Percentiles rank a stretch among this genome's conserved stretches.
These are phyloP conservation scores for Lodderomyces beijingensis DNA, from an alignment of 1,139 yeast species.

Conservation along the genomic window DNA sequence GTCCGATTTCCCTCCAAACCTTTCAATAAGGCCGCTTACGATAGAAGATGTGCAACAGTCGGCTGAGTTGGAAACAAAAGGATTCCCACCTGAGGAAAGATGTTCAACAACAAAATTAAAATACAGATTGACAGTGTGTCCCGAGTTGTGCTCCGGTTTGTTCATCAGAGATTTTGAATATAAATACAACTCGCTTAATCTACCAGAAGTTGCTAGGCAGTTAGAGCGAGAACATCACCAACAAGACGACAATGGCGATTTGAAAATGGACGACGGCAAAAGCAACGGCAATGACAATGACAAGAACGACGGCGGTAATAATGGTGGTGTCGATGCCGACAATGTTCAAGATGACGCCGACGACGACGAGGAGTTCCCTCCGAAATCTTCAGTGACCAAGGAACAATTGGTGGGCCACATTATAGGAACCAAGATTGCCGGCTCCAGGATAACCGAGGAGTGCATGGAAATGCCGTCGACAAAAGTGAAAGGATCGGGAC, in stretches of 20 bases:
- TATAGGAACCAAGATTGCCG: constrained; percentile 69
- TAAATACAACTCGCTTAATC: constrained; percentile 41
- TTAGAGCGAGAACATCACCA: constrained; percentile 24
- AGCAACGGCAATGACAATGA: constrained; percentile 9
- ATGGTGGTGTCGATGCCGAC: constrained; percentile 10
- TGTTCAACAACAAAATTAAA: constrained; percentile 58
- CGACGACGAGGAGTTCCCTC: constrained; percentile 40
- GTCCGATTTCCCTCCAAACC: constrained; percentile 49
- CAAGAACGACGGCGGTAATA: constrained; percentile 24
- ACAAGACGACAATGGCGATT: constrained; percentile 11
- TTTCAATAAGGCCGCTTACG: constrained; percentile 79
- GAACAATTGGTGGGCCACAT: constrained; percentile 83
- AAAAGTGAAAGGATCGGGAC: constrained; percentile 61
- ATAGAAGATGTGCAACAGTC: constrained; percentile 65
- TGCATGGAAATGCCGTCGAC: constrained; percentile 61
- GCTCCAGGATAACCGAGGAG: constrained; percentile 52
- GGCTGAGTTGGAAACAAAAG: constrained; percentile 56
- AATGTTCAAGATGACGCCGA: constrained; percentile 26
- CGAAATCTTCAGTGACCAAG: constrained; percentile 45
- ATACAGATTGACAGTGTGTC: constrained; percentile 76
- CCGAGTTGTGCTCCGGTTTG: constrained; percentile 86
- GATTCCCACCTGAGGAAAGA: constrained; percentile 65
- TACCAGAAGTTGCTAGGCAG: constrained; percentile 39
- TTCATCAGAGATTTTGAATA: constrained; percentile 65
- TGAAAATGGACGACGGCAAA: neutral